A percentile compares a stretch with the other conserved stretches of the same genome.
Conservation (phyloP, 1,139 yeast genomes). For the Magnusiomyces sp. region DNA sequence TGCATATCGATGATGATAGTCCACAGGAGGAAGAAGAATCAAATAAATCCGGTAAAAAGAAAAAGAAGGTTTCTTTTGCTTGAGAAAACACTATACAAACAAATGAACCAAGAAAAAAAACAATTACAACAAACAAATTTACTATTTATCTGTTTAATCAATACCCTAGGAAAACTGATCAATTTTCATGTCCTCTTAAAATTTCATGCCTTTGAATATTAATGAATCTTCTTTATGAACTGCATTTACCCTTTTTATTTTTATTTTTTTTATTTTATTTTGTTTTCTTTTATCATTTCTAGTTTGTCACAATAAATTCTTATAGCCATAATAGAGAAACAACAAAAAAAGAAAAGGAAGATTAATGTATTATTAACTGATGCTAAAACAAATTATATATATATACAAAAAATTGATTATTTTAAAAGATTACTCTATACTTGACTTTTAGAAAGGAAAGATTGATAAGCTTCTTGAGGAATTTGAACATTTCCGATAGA, state of each 20-base stretch:
- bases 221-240: too few relatives aligned
- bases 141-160: background rate
- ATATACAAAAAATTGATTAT: background rate
- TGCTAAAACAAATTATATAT: background rate
- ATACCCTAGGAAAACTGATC: too few relatives aligned
- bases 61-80: slow-evolving; percentile 3
- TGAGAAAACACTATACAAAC: too few relatives aligned
- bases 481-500: slow-evolving; percentile 69
- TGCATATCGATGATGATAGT: too few relatives aligned
- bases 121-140: background rate
- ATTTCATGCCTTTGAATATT: too few relatives aligned
- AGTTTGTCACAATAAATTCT: too few relatives aligned
- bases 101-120: background rate
- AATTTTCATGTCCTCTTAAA: too few relatives aligned
- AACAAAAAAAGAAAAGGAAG: background rate
- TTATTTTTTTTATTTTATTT: background rate
- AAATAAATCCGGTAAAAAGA: slow-evolving; percentile 22
- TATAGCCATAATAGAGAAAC: background rate
- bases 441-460: slow-evolving; percentile 28
- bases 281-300: too few relatives aligned
- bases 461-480: slow-evolving; percentile 66
- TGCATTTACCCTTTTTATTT: background rate
- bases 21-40: slow-evolving; percentile 16
- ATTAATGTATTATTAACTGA: background rate
- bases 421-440: background rate